Conservation (phyloP, 192 early-diverging fungal genomes). For the Spizellomyces punctatus region DNA sequence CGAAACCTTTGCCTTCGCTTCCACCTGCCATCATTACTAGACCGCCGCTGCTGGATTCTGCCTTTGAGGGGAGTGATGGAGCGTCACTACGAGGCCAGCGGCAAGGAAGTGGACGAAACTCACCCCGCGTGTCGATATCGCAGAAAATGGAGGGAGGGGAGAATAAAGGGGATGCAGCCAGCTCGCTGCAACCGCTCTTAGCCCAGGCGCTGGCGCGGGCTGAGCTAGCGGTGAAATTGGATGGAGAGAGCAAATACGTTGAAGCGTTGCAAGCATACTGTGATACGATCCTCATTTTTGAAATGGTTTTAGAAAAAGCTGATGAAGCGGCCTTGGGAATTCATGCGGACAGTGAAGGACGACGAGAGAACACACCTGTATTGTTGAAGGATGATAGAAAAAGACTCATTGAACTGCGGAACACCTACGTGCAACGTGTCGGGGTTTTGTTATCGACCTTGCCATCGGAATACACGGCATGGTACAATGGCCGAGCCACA, state of each 20-base stretch:
- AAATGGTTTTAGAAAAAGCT: conserved; percentile 21
- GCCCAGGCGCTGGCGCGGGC: conserved; percentile 27
- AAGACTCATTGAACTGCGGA: conserved; percentile 31
- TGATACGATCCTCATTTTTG: conserved; percentile 29
- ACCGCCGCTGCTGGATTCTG: too few species aligned
- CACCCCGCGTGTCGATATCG: too few species aligned
- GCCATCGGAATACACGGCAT: conserved; percentile 18
- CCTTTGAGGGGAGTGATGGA: too few species aligned
- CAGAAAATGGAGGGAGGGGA: not conserved
- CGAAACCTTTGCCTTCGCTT: too few species aligned
- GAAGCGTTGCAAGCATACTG: conserved; percentile 36
- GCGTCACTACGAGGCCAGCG: too few species aligned
- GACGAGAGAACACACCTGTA: not conserved
- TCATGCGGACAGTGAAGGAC: not conserved
- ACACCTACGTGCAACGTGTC: conserved; percentile 34
- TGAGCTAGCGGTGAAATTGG: conserved; percentile 28
- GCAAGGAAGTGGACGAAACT: too few species aligned
- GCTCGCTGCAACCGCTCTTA: not conserved
- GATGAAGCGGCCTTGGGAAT: conserved; percentile 12
- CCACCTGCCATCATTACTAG: too few species aligned
- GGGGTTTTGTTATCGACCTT: conserved; percentile 26
- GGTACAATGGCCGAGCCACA: conserved; percentile 24
- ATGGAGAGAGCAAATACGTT: conserved; percentile 13
- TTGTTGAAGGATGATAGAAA: conserved; percentile 6
- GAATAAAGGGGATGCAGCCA: not conserved